phyloP scores from a whole-genome alignment of 352 stramenopile species.

The Pythium insidiosum region DNA sequence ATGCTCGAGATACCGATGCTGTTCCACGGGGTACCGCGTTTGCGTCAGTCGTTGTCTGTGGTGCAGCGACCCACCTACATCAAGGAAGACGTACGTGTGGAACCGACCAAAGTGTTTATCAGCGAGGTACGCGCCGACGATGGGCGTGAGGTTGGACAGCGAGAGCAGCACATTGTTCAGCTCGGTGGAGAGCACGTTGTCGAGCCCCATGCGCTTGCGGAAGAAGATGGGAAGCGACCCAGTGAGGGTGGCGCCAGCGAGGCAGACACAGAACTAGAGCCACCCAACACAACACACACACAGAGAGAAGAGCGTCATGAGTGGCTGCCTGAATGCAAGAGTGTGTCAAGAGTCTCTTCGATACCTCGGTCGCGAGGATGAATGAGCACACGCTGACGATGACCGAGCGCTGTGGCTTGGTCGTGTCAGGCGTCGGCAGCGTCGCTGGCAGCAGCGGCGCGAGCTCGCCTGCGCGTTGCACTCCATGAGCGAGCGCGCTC shows the following conservation, averaged over 20 bases:
- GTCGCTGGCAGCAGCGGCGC: background rate
- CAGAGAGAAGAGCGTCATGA: conserved; percentile 17
- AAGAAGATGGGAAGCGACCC: conserved; percentile 84
- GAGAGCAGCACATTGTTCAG: conserved; percentile 81
- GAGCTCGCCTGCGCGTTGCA: too few species aligned
- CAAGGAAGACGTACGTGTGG: conserved; percentile 39
- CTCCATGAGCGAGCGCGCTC: too few species aligned
- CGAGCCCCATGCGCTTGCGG: conserved; percentile 71
- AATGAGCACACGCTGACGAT: conserved; percentile 84
- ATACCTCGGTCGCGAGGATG: conserved; percentile 80
- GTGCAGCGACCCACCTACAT: conserved; percentile 3
- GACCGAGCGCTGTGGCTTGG: conserved; percentile 26
- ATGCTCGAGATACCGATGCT: conserved; percentile 70
- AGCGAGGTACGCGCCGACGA: conserved; percentile 80
- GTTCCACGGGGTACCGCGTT: conserved; percentile 5
- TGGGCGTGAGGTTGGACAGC: conserved; percentile 77
- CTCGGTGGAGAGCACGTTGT: conserved; percentile 69
- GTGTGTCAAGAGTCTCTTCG: conserved; percentile 12
- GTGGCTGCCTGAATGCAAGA: conserved; percentile 18
- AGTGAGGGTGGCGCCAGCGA: conserved; percentile 78
- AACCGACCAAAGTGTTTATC: conserved; percentile 78
- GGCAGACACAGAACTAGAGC: conserved; percentile 80
- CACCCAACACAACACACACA: background rate
- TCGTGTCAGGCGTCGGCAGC: background rate
- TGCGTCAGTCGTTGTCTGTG: background rate